These are phyloP conservation scores for Lunularia cruciata DNA, from an alignment of 225 moss, liverwort and hornwort species.

Conservation along the genomic window DNA sequence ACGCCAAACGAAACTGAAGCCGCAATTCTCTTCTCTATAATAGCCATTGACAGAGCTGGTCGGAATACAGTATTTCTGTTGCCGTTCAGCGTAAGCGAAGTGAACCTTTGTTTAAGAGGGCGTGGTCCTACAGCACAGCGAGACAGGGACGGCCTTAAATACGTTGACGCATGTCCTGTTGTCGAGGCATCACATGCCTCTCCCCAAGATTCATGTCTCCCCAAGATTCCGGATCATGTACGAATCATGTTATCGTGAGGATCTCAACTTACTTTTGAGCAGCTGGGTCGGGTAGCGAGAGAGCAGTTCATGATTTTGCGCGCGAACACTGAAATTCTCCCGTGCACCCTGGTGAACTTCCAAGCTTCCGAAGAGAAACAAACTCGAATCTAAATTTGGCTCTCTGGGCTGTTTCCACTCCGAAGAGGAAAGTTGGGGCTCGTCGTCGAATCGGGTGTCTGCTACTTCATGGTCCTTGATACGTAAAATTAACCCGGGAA, in stretches of 20 bases:
- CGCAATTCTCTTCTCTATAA: not conserved
- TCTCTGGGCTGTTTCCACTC: too few relatives aligned
- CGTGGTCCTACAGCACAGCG: not conserved
- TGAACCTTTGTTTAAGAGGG: not conserved
- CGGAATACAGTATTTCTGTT: not conserved
- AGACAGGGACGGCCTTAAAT: slow-evolving; percentile 1
- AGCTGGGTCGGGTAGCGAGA: too few relatives aligned
- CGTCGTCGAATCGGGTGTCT: too few relatives aligned
- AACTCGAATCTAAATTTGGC: too few relatives aligned
- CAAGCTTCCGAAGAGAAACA: too few relatives aligned
- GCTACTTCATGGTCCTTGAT: too few relatives aligned
- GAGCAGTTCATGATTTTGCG: too few relatives aligned
- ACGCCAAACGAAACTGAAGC: too few relatives aligned
- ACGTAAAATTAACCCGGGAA: too few relatives aligned
- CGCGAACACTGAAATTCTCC: too few relatives aligned
- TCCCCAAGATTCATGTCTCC: not conserved
- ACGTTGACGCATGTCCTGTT: not conserved
- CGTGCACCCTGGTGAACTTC: too few relatives aligned
- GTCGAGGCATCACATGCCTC: not conserved
- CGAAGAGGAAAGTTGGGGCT: too few relatives aligned
- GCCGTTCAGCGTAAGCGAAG: slow-evolving; percentile 8
- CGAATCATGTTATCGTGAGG: not conserved
- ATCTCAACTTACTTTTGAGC: not conserved
- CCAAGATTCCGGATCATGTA: not conserved
- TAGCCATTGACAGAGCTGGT: not conserved